Evolutionary conservation across 352 stramenopile genomes (phyloP).

Genomic region (Phytopythium oedochilum): DNA sequence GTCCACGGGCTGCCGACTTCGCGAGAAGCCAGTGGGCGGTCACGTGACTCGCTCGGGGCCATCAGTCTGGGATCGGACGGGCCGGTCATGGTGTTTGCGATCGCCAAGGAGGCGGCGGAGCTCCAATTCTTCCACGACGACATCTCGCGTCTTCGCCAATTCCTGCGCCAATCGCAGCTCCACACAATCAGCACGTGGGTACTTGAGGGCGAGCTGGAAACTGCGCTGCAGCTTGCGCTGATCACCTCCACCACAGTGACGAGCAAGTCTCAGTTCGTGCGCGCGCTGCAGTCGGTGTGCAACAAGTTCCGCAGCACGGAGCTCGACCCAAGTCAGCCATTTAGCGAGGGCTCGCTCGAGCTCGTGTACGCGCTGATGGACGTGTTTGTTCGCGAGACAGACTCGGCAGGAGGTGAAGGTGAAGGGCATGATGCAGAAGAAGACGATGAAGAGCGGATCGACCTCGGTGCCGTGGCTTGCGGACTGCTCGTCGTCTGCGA

Average conservation of each 20-base stretch:
- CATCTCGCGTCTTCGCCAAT: conserved; percentile 53
- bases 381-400: conserved; percentile 56
- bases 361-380: conserved; percentile 56
- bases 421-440: conserved; percentile 40
- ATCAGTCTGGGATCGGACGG: conserved; percentile 61
- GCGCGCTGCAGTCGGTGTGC: conserved; percentile 47
- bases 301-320: conserved; percentile 10
- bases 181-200: conserved; percentile 38
- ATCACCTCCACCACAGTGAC: conserved; percentile 20
- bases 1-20: conserved; percentile 22
- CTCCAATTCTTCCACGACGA: conserved; percentile 84
- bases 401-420: conserved; percentile 20
- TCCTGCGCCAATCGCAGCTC: conserved; percentile 62
- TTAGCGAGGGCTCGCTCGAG: conserved; percentile 60
- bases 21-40: conserved; percentile 2
- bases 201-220: conserved; percentile 28
- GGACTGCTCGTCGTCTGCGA: conserved; percentile 65
- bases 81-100: conserved; percentile 79
- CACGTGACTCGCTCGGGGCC: conserved; percentile 34
- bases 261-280: conserved; percentile 38
- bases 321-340: conserved; percentile 10
- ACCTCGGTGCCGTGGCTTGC: conserved; percentile 49
- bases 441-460: conserved; percentile 48
- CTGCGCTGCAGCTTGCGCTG: conserved; percentile 26
- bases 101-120: conserved; percentile 59